Percentiles rank a stretch among this genome's conserved stretches.
Evolutionary conservation across 345 rosid species (phyloP).

Genomic region (Eucalyptus sp.): DNA sequence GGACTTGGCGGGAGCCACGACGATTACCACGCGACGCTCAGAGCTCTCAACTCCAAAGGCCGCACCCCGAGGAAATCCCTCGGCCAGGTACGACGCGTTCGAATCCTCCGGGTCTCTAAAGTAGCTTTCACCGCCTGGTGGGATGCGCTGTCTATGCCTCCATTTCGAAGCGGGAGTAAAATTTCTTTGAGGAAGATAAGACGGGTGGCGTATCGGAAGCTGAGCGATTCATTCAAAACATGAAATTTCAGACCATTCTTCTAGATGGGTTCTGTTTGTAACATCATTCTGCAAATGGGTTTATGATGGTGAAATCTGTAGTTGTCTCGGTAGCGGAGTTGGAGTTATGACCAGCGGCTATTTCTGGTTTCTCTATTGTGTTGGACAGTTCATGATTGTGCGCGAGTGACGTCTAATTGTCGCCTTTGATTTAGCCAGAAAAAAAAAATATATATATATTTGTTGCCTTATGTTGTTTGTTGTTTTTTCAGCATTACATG

Average conservation of each 20-base stretch:
- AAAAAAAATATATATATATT: not conserved
- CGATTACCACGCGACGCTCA: conserved; percentile 78
- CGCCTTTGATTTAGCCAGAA: not conserved
- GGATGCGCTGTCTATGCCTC: not conserved
- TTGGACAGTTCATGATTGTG: not conserved
- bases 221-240: not conserved
- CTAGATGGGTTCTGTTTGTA: not conserved
- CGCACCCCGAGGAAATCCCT: conserved; percentile 86
- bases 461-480: not conserved
- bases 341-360: not conserved
- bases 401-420: not conserved
- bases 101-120: not conserved
- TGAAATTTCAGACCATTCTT: not conserved
- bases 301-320: not conserved
- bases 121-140: not conserved
- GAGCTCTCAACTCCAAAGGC: conserved; percentile 76
- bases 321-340: not conserved
- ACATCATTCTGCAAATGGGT: not conserved
- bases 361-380: not conserved
- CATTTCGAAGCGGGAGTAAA: not conserved
- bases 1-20: conserved; percentile 29
- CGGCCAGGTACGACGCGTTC: conserved; percentile 49
- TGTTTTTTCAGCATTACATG: conserved; percentile 74
- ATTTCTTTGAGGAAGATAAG: not conserved
- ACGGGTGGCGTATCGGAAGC: not conserved